Base-by-base conservation (phyloP, 495 filamentous ascomycete genomes). In the Chlorociboria aeruginascens region DNA sequence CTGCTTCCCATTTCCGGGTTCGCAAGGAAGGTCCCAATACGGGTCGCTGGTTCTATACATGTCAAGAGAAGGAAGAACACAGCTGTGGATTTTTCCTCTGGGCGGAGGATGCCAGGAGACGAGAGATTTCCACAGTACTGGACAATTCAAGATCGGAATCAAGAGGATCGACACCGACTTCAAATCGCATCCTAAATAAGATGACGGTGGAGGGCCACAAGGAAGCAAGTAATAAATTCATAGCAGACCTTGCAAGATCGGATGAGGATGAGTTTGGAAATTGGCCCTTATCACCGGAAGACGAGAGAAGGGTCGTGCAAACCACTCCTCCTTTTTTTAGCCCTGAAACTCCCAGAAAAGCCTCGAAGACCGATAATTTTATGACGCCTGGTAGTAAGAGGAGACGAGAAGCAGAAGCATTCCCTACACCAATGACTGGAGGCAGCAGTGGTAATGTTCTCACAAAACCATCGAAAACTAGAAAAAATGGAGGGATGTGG, bases 21-120 rank as follows among this genome's bases (percentile, higher is more conserved):
- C 84, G 76, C 58, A 89, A 85, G 49, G 71, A 74, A n/a, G 73
- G 76, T 0, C 56, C 61, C 34, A 86, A 89, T 55, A 68, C 79
- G 45, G 79, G 80, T n/a, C 60, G 72, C 50, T 74, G 67, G 59
- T 86, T 88, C 61, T 86, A 82, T 56, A 77, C 69, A 7, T 88
- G 84, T 59, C 74, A 74, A 47, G 71, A 74, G 50, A 58, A 64
- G 7, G 65, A 69, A 29, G 54, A 63, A 0, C 54, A 54, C 17
- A 48, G 57, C 13, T 89, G 85, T 61, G 65, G 68, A 12, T 88
- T 88, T 69, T 89, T 86, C 59, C 63, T 87, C 2, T 89, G 79
- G 76, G 68, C 71, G 28, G 73, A 78, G 28, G 72, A 77, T n/a
- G 83, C 83, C 0, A 62, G 71, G 32, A 50, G 49, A 14, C 70